Base-by-base conservation (phyloP, 2,329 filamentous ascomycete species). In the Colletotrichum higginsianum region DNA sequence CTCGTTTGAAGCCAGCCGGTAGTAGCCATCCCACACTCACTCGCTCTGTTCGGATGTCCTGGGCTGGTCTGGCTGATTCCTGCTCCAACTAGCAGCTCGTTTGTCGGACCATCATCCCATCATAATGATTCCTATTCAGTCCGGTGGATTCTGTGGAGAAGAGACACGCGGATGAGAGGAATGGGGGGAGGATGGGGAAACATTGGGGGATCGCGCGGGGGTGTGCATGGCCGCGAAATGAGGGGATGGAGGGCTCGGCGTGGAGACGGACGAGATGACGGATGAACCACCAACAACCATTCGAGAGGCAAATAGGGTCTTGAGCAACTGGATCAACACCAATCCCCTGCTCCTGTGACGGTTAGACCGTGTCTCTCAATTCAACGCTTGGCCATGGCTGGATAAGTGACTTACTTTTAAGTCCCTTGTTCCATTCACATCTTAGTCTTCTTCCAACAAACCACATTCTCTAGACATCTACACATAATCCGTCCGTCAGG, bases 141-240 rank as follows among this genome's bases (percentile, higher is more conserved):
- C 61, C 38, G 46, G 58, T 71, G 68, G 68, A 55, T 68, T 68
- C n/a, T 63, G 68, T 26, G 64, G 68, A 71, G 68, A 47, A 62
- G 13, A 46, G 44, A 18, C 52, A 13, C 42, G 67, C 63, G 30
- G 56, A 56, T 61, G 16, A 50, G 40, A 62, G 16, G 30, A 26
- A 66, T 13, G 21, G 38, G 30, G 35, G n/a, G 23, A 65, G 21
- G 44, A 69, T 71, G 57, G 68, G 58, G 68, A 71, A 52, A 50
- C 21, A 40, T 68, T 68, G 58, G 64, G 30, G 61, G 68, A 71
- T 68, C 68, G 64, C 65, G 65, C 64, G 64, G 68, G 57, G 56
- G 56, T 61, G 56, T 53, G 53, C 35, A 40, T 62, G 46, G 46
- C 7, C 38, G 38, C 46, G 13, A 61, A 55, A 63, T 57, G 64